phyloP scores from a whole-genome alignment of 768 basidiomycete genomes.

The Leucosporidium scottii region DNA sequence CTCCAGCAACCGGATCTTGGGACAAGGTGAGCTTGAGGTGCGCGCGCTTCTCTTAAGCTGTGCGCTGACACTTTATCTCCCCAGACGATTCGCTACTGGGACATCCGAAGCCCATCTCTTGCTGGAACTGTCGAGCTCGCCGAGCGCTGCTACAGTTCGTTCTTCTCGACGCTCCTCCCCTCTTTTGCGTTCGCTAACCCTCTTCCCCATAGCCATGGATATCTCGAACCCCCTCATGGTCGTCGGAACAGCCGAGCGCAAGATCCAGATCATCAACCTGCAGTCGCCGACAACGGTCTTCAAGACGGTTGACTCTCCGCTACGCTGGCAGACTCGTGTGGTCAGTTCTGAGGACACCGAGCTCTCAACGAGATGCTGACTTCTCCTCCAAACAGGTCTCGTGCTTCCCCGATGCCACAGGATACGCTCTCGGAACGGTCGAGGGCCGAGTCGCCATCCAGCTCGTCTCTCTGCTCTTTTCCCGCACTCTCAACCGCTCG shows the following conservation, averaged over 20 bases:
- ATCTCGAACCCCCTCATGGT: constrained; percentile 45
- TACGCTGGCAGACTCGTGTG: constrained; percentile 40
- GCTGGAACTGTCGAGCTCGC: constrained; percentile 60
- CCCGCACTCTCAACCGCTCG: too few species aligned
- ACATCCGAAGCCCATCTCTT: constrained; percentile 69
- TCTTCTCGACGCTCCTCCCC: too few species aligned
- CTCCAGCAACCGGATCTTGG: constrained; percentile 48
- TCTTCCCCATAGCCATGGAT: constrained; percentile 19
- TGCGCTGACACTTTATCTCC: background rate
- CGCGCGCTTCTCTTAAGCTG: too few species aligned
- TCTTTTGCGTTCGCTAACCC: too few species aligned
- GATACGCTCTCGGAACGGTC: constrained; percentile 45
- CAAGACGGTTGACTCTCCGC: constrained; percentile 6
- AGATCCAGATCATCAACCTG: constrained; percentile 82
- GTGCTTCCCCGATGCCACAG: constrained; percentile 44
- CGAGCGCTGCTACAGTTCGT: constrained; percentile 72
- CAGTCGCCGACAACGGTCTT: constrained; percentile 26
- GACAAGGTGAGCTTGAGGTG: constrained; percentile 56
- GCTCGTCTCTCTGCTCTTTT: constrained; percentile 49
- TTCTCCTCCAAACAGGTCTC: too few species aligned
- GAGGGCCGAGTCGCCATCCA: constrained; percentile 84
- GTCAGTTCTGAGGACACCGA: constrained; percentile 18
- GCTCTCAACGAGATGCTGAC: too few species aligned
- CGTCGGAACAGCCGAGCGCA: constrained; percentile 85
- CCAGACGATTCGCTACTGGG: constrained; percentile 68